Conservation (phyloP, 345 rosid genomes). For the Carallia pectinifolia region DNA sequence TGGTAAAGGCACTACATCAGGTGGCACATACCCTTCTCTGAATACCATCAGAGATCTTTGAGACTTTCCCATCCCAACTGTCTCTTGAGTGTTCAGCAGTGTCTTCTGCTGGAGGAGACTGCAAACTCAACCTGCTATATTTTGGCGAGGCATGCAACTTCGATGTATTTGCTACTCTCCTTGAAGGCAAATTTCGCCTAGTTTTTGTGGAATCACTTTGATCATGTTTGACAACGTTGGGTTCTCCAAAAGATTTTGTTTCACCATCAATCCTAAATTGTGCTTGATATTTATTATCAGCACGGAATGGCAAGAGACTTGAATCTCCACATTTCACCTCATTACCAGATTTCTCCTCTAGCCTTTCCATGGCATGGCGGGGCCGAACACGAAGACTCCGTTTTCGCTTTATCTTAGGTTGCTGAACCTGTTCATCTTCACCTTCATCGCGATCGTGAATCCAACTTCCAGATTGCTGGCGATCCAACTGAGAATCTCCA, state of each 20-base stretch:
- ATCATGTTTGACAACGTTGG: constrained; percentile 56
- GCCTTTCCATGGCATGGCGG: constrained; percentile 69
- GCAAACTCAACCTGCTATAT: constrained; percentile 58
- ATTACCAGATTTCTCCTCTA: constrained; percentile 50
- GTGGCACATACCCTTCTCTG: constrained; percentile 75
- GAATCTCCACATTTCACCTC: constrained; percentile 62
- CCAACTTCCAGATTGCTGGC: constrained; percentile 94
- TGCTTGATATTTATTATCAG: constrained; percentile 60
- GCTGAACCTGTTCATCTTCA: constrained; percentile 97
- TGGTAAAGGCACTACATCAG: constrained; percentile 9
- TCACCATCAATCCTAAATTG: constrained; percentile 58
- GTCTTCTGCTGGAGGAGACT: constrained; percentile 52
- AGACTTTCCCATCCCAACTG: constrained; percentile 56
- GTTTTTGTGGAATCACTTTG: constrained; percentile 64
- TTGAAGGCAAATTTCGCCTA: constrained; percentile 57
- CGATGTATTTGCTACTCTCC: constrained; percentile 62
- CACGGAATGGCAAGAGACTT: constrained; percentile 46
- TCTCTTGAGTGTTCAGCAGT: constrained; percentile 56
- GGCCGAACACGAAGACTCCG: constrained; percentile 95
- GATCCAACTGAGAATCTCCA: constrained; percentile 90
- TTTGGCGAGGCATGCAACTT: constrained; percentile 67
- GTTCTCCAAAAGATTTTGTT: constrained; percentile 34
- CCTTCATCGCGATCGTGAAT: constrained; percentile 90
- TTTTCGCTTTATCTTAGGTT: constrained; percentile 91
- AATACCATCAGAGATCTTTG: constrained; percentile 71